Evolutionary conservation across 2,329 filamentous ascomycete genomes (phyloP), one percentile per base, ranked within the genome.

Genomic region (Talaromyces sp.): DNA sequence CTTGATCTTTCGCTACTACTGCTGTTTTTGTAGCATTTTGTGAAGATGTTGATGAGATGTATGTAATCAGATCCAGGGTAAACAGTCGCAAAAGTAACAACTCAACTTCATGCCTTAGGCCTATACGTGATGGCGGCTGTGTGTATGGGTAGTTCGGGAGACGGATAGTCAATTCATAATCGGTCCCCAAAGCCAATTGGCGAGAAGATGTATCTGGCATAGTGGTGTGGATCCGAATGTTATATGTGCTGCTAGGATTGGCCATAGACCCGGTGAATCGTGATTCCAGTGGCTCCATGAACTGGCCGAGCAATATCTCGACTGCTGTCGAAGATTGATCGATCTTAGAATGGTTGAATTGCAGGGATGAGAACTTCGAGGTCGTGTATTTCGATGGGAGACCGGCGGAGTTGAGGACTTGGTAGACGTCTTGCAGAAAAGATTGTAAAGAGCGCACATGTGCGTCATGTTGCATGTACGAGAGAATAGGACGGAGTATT

Each of bases 401-500:
- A 4, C 74, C 73, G 5, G 78, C 77, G 2, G 74, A 68, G 27
- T 71, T 68, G 31, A 79, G 56, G 9, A 77, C 73, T 27, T 68
- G 65, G 9, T 72, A 72, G 2, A 79, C 65, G 19, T 74, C 73
- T 1, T 70, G 54, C 6, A 80, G 50, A 22, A 76, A 74, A 1
- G 73, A 72, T n/a, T 74, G 69, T 1, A 80, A 60, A 69, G 71
- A 77, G 27, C 71, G 70, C 4, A 76, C 70, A 45, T 79, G 71
- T 4, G 74, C 75, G 41, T 71, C 70, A 60, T 88, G 86, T 60
- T 84, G 80, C 13, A 87, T 74, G 48, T 84, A 81, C 3, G 81
- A 79, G 16, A 87, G 75, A 7, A 89, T 75, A 2, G 87, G 85
- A 13, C 86, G 83, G 19, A 91, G 75, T 24, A 91, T 79, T n/a